These are phyloP conservation scores for Epichloe typhina DNA, from an alignment of 2,329 filamentous ascomycete genomes.

Conservation along the genomic window DNA sequence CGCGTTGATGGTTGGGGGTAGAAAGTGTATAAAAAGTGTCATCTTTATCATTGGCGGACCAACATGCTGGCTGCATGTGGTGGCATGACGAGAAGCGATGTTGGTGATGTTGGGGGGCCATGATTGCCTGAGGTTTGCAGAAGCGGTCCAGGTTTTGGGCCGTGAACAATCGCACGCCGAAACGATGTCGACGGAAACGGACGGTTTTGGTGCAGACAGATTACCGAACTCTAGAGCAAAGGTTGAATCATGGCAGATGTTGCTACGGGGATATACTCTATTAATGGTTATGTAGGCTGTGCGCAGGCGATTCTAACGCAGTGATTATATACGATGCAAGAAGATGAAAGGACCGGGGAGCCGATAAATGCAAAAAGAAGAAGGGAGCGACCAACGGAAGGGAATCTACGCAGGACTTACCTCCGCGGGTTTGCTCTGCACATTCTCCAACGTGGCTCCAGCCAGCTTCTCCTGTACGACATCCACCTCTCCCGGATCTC, in stretches of 20 bases:
- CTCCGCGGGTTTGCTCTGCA: background rate
- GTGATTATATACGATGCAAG: background rate
- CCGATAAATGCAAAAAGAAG: background rate
- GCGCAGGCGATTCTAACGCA: background rate
- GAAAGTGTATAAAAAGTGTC: no score
- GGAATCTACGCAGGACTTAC: background rate
- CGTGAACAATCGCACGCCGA: no score
- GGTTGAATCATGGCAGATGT: background rate
- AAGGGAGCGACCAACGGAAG: background rate
- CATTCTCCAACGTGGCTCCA: slow-evolving; percentile 2
- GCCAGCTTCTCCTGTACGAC: slow-evolving; percentile 8
- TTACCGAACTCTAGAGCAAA: background rate
- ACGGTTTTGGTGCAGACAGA: no score
- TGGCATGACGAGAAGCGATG: no score
- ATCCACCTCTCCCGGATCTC: slow-evolving; percentile 1
- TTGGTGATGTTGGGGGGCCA: no score
- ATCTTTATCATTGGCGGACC: no score
- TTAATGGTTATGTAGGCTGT: background rate
- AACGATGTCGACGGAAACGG: no score
- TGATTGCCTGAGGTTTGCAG: no score
- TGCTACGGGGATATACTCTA: background rate
- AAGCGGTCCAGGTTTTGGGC: no score
- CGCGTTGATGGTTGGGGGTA: no score
- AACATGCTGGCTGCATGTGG: no score
- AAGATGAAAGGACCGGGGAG: background rate